These are phyloP conservation scores for Knufia petricola DNA, from an alignment of 2,329 filamentous ascomycete genomes.

Conservation along the genomic window DNA sequence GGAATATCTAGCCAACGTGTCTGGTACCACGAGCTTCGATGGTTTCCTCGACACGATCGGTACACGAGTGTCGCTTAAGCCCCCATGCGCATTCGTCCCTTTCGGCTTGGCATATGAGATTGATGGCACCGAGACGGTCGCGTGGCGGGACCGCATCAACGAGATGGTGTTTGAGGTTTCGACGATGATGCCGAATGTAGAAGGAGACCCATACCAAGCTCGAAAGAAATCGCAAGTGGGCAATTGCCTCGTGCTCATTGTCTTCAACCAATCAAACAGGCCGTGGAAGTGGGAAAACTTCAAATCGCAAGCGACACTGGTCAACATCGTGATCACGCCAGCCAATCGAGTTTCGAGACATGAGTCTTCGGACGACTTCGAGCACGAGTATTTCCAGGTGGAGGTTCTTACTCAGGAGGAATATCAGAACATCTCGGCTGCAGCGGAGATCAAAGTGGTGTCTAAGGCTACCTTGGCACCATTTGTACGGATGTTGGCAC, in stretches of 20 bases:
- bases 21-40: slow-evolving; percentile 78
- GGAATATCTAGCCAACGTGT: slow-evolving; percentile 78
- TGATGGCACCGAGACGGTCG: slow-evolving; percentile 82
- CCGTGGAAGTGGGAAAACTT: slow-evolving; percentile 87
- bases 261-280: slow-evolving; percentile 92
- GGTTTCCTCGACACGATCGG: slow-evolving; percentile 76
- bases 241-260: slow-evolving; percentile 95
- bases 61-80: slow-evolving; percentile 68
- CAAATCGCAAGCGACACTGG: slow-evolving; percentile 89
- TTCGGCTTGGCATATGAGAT: slow-evolving; percentile 77
- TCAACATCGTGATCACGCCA: slow-evolving; percentile 92
- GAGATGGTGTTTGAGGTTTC: slow-evolving; percentile 94
- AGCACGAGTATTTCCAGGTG: slow-evolving; percentile 66
- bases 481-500: slow-evolving; percentile 77
- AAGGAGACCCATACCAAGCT: slow-evolving; percentile 64
- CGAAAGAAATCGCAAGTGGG: slow-evolving; percentile 92
- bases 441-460: slow-evolving; percentile 80
- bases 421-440: slow-evolving; percentile 85
- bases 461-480: slow-evolving; percentile 70
- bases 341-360: slow-evolving; percentile 41
- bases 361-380: slow-evolving; percentile 22
- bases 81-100: slow-evolving; percentile 71
- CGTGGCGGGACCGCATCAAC: slow-evolving; percentile 89
- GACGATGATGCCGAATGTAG: slow-evolving; percentile 89
- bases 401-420: slow-evolving; percentile 79